Evolutionary conservation across 495 filamentous ascomycete species (phyloP), one percentile per base, ranked within the genome.

Genomic region (Bacidia rubella): DNA sequence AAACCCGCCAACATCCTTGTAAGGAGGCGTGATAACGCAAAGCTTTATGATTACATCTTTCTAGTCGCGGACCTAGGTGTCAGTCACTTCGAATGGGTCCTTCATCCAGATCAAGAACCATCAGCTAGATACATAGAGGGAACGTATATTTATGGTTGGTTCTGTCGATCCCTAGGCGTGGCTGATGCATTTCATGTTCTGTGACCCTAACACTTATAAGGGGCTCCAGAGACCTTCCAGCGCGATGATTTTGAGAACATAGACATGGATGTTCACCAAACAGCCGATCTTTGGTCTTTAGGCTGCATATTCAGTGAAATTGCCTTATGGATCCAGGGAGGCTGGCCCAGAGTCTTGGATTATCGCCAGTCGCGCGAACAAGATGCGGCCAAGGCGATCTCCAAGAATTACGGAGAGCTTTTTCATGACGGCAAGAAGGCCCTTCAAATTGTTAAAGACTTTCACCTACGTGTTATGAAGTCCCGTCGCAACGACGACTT

Each of bases 271-370:
- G 57, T 61, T n/a, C 39, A 49, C 20, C 55, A 54, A 39, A 50
- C 25, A 19, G 59, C 64, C 25, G 72, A 74, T 52, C 68, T 74
- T 3, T 75, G 69, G 65, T 68, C 70, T 0, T 59, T 73, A 12
- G 72, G 69, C 3, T 68, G 69, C 49, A 59, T 74, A 17, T 62
- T 65, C 19, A 74, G 70, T 44, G 69, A 73, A 54, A 66, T 62
- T 41, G 62, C 60, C 3, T 62, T 66, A 17, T 74, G 69, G 70
- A 57, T 68, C 4, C 61, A 57, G 0, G 55, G 62, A 5, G 69
- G 66, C 0, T 45, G 40, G 21, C 50, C 60, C 10, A 61, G 64
- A 45, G 60, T 70, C 20, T 35, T 24, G 1, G 53, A 65, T 3
- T 75, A 74, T 55, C 61, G 56, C 7, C 25, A 56, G 2, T 46